Evolutionary conservation across 2,329 filamentous ascomycete genomes (phyloP).

Genomic region (Herpotrichia juniperi): DNA sequence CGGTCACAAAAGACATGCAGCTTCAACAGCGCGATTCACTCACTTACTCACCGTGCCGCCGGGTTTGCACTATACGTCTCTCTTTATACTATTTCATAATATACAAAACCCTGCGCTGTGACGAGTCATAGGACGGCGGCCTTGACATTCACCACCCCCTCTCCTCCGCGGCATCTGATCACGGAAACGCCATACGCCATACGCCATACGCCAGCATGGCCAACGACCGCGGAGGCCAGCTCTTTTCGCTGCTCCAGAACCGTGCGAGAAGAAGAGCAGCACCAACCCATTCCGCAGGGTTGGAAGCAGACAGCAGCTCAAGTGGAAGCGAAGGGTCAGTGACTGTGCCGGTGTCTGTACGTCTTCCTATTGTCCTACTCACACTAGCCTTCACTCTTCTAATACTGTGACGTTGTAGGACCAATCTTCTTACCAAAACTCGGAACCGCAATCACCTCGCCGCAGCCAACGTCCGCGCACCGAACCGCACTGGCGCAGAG

Average conservation of each 20-base stretch:
- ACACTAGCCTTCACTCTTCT: neutral
- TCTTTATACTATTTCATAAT: no score
- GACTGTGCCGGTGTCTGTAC: neutral
- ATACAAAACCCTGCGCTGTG: no score
- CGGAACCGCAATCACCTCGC: neutral
- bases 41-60: no score
- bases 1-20: no score
- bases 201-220: neutral
- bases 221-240: neutral
- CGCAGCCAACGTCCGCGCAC: neutral
- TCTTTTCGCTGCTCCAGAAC: neutral
- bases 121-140: no score
- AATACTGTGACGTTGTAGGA: no score
- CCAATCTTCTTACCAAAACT: no score
- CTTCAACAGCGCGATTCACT: no score
- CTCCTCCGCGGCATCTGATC: no score
- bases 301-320: neutral
- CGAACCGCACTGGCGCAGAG: neutral
- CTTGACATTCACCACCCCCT: no score
- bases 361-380: neutral
- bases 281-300: neutral
- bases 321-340: neutral
- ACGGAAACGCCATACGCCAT: neutral
- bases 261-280: neutral
- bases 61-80: no score